Base-by-base conservation (phyloP, 768 basidiomycete genomes). In the Leucosporidium yakuticum region DNA sequence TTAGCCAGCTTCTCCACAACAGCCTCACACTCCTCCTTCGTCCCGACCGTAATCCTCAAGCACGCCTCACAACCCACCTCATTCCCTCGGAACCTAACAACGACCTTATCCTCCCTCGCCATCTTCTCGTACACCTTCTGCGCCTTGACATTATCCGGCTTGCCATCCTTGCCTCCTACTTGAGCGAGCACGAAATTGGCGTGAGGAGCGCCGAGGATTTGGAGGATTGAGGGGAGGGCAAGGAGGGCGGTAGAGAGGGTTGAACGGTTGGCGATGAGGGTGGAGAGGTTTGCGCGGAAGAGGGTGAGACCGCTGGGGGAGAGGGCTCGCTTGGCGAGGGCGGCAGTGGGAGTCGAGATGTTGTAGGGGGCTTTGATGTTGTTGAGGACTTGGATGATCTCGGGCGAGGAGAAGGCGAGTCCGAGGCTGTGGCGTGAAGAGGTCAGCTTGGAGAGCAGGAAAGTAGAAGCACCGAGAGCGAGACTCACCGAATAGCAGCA, bases 301-400 rank as follows among this genome's bases (percentile, higher is more conserved):
- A 77, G 69, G 1, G 78, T 67, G 19, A 96, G 73, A 20, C 72
- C 87, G 23, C 78, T 75, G 4, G 86, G 83, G 0, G 89, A 85
- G 36, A 97, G 84, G 0, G 95, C 91, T 15, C 88, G 82, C 21
- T 86, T 78, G 0, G 92, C 94, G 29, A 97, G 84, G 34, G 85
- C 79, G 19, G 95, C 91, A 9, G 91, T 91, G 0, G 93, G 93
- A 0, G 88, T 84, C 21, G 93, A 94, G 73, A 99, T 86, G 79
- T 96, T 97, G 82, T 98, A 99, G 0, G 96, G 96, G 1, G 95
- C 96, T 78, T 99, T 99, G 32, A 94, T 89, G 78, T 98, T 98
- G 67, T 86, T 85, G 62, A 98, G 85, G 69, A 97, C 83, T 74
- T 92, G 94, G 55, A 97, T 88, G 19, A 99, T 81, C 0, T 90